phyloP scores from a whole-genome alignment of 306 rosid genomes.

The Rosa persica region DNA sequence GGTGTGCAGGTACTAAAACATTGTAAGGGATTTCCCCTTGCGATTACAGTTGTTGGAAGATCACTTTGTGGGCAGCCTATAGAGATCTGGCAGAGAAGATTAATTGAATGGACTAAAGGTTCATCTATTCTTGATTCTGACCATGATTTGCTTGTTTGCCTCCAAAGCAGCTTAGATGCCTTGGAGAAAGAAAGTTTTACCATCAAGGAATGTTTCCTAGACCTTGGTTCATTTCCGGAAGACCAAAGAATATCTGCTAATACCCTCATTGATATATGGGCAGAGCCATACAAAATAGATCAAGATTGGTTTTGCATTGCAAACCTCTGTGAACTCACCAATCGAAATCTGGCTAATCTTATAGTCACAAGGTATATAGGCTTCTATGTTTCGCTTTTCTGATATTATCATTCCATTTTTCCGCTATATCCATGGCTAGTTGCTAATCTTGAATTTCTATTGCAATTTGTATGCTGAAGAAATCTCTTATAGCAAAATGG shows the following conservation, averaged over 20 bases:
- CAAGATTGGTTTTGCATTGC: constrained; percentile 41
- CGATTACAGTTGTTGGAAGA: constrained; percentile 43
- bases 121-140: constrained; percentile 33
- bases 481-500: background rate
- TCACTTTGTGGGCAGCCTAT: constrained; percentile 35
- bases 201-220: constrained; percentile 50
- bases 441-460: background rate
- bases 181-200: constrained; percentile 13
- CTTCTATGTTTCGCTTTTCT: constrained; percentile 9
- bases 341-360: constrained; percentile 38
- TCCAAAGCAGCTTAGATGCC: constrained; percentile 46
- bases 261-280: constrained; percentile 63
- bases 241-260: constrained; percentile 61
- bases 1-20: constrained; percentile 29
- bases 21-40: constrained; percentile 58
- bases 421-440: constrained; percentile 35
- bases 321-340: constrained; percentile 34
- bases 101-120: constrained; percentile 28
- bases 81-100: constrained; percentile 35
- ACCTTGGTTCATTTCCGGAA: constrained; percentile 68
- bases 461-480: background rate
- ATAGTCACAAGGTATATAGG: constrained; percentile 8
- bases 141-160: constrained; percentile 29
- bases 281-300: constrained; percentile 36
- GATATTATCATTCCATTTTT: constrained; percentile 41